Evolutionary conservation across 305 asterid species (phyloP), one percentile per base, ranked within the genome.

Genomic region (Fraxinus sp.): DNA sequence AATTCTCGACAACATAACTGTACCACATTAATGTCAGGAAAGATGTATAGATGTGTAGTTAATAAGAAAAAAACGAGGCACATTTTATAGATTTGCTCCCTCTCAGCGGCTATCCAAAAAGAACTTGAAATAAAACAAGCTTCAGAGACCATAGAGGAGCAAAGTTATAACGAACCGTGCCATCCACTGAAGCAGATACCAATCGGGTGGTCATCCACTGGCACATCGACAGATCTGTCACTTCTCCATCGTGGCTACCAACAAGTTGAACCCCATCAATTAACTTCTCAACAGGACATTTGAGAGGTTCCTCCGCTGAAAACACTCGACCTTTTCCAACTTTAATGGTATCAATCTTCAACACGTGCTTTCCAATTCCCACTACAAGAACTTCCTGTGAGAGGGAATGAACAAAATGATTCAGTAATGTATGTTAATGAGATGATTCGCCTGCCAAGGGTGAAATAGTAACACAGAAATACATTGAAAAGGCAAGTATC

Each of bases 121-220:
- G 30, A 62, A 62, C 30, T 62, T 8, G 35, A 64, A 16, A 24
- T 64, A 24, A 24, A 64, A 64, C 35, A 6, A 64, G 35, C 35
- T 64, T 64, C 73, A 64, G 35, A 64, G n/a, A 39, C 30, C 49
- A 70, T 8, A 62, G 71, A 35, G 11, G 18, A 79, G 35, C 68
- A 76, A 72, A 72, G 79, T 32, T 49, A 52, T 70, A 74, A 91
- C 95, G 22, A 81, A 95, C 98, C 95, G 94, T 91, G 87, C 98
- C 98, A 88, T 93, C 98, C 76, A 91, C 92, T 35, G 98, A 95
- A 57, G 98, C 94, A 26, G 98, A 93, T 49, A 93, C 98, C 89
- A 95, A 86, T 78, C 98, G 95, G 13, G 98, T 91, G 66, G 97
- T 95, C 98, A 95, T 93, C 98, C 98, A 95, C 84, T 95, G 98